These are phyloP conservation scores for Prinsepia uniflora DNA, from an alignment of 306 rosid genomes.

Conservation along the genomic window DNA sequence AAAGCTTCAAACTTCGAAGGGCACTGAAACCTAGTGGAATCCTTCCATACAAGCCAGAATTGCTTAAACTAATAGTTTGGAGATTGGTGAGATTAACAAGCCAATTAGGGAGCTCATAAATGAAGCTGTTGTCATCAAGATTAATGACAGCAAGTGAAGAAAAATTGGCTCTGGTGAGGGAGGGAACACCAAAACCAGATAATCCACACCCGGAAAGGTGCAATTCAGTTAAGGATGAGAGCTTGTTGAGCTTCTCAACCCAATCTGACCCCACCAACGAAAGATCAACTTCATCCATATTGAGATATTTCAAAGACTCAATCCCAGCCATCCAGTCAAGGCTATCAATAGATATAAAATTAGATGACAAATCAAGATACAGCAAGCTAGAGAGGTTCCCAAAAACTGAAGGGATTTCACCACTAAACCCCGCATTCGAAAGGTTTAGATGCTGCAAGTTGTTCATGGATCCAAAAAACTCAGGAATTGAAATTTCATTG, in stretches of 20 bases:
- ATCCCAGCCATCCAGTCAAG: conserved; percentile 36
- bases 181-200: conserved; percentile 18
- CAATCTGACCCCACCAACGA: conserved; percentile 30
- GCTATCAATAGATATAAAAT: conserved; percentile 9
- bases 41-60: conserved; percentile 29
- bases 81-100: conserved; percentile 37
- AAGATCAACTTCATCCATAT: conserved; percentile 33
- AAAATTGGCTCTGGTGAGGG: conserved; percentile 24
- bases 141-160: conserved; percentile 40
- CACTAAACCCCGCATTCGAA: conserved; percentile 38
- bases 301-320: conserved; percentile 36
- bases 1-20: conserved; percentile 26
- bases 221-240: conserved; percentile 33
- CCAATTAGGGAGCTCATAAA: conserved; percentile 42
- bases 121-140: conserved; percentile 19
- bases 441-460: conserved; percentile 43
- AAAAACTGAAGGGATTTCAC: conserved; percentile 27
- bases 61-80: conserved; percentile 13
- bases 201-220: conserved; percentile 23
- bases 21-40: conserved; percentile 42
- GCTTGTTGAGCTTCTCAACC: conserved; percentile 25
- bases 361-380: conserved; percentile 27
- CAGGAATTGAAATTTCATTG: conserved; percentile 27
- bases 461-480: conserved; percentile 30
- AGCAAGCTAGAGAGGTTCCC: conserved; percentile 38